Percentiles rank a stretch among this genome's conserved stretches.
Conservation (phyloP, 1,284 basidiomycete genomes). For the Ganoderma resinaceum region DNA sequence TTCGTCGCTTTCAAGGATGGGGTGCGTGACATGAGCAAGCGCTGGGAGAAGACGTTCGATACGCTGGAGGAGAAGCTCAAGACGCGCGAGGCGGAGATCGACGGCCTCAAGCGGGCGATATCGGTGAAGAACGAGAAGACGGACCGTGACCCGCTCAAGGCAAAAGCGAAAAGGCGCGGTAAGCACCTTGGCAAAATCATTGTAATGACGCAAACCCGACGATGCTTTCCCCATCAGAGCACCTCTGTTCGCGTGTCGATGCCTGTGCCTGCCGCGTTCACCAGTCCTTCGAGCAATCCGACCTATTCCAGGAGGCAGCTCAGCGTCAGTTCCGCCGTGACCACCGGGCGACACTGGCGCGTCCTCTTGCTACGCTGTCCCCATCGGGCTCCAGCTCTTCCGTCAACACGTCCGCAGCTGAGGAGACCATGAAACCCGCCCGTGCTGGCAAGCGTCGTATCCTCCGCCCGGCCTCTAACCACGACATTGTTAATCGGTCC, state of each 20-base stretch:
- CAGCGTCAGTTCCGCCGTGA: not conserved
- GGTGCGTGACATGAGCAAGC: not conserved
- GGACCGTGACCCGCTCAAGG: not conserved
- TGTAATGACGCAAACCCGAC: not conserved
- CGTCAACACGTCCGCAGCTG: not conserved
- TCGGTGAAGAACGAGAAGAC: not conserved
- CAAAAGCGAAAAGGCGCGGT: not conserved
- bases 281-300: not conserved
- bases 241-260: not conserved
- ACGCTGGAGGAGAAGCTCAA: not conserved
- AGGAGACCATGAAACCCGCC: not conserved
- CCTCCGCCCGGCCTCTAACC: not conserved
- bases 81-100: constrained; percentile 1
- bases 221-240: not conserved
- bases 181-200: not conserved
- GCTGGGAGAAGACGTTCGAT: constrained; percentile 1
- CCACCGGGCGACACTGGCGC: not conserved
- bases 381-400: not conserved
- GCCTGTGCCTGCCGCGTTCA: not conserved
- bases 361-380: not conserved
- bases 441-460: not conserved
- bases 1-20: not conserved
- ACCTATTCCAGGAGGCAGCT: not conserved
- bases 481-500: too few relatives aligned
- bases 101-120: not conserved